Base-by-base conservation (phyloP, 192 early-diverging fungal genomes). In the Coemansia sp. region DNA sequence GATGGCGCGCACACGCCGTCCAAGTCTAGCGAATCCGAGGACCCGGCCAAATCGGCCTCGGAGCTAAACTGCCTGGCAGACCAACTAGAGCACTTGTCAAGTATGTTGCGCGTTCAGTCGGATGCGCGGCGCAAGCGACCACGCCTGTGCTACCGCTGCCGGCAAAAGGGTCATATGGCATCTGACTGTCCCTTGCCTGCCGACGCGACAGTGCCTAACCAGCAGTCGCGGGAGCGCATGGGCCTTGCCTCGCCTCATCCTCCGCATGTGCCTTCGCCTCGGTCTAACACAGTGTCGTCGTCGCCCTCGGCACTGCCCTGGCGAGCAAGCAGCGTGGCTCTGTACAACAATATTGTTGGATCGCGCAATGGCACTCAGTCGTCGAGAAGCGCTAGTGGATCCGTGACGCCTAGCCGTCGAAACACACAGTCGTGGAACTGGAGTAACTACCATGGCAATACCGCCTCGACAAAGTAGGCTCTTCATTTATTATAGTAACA, bases 101-200 rank as follows among this genome's bases (percentile, higher is more conserved):
- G 62, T 33, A 74, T 77, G 68, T 51, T 83, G 60, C 80, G 80
- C 22, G 76, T 74, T 27, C 76, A 83, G 66, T 83, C 80, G 60
- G 80, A 83, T 34, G 73, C 76, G 0, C 75, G 76, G 29, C 75
- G 75, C 12, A 66, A 76, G 9, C 80, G 80, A 13, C 80, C 80
- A n/a, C 71, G 80, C 0, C 67, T 82, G 27, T 82, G 80, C 80
- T 82, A 82, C 66, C 62, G 80, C 18, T 82, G 80, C 72, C 75
- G 80, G 8, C 80, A 82, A 61, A 82, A 82, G 70, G 80, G 80
- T 18, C 80, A 82, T 38, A 67, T 82, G 51, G 80, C 80, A 8
- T 41, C 72, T 8, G 80, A 82, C 38, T 82, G 80, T 31, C 72
- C 72, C 15, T 31, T 82, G 72, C 80, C 80, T 4, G 43, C 68